Conservation (phyloP, 768 basidiomycete species). For the Termitomyces sp. region DNA sequence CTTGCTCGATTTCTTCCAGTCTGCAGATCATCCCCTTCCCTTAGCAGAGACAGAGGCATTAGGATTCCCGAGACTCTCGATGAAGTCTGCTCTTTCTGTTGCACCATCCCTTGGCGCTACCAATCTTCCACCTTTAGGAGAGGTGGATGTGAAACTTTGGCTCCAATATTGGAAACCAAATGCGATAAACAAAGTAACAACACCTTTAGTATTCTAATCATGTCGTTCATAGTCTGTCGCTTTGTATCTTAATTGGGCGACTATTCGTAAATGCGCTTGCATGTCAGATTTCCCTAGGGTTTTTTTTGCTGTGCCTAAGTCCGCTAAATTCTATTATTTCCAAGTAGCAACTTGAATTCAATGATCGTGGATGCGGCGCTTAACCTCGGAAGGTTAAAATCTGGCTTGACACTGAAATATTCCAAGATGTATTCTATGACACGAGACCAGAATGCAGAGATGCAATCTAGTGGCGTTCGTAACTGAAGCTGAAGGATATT, state of each 20-base stretch:
- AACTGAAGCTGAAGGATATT: not conserved
- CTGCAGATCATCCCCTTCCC: conserved; percentile 12
- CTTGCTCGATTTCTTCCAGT: conserved; percentile 27
- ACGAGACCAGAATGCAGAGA: not conserved
- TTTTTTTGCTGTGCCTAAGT: not conserved
- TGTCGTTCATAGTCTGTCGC: not conserved
- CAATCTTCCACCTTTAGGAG: not conserved
- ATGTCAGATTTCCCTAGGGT: too few species aligned
- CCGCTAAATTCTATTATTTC: not conserved
- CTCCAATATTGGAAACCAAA: not conserved
- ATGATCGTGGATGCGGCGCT: not conserved
- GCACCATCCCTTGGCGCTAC: not conserved
- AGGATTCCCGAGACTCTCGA: not conserved
- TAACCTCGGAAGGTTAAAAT: not conserved
- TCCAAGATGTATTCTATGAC: conserved; percentile 2
- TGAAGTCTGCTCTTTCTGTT: not conserved
- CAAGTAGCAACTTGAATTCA: not conserved
- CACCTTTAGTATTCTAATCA: not conserved
- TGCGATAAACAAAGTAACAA: not conserved
- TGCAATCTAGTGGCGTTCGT: not conserved
- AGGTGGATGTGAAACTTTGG: not conserved
- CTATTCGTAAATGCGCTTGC: not conserved
- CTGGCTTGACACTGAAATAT: conserved; percentile 14
- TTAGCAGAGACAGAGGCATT: conserved; percentile 19
- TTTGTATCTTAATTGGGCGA: not conserved